Base-by-base conservation (phyloP, 2,329 filamentous ascomycete genomes). In the Camptophora hylomeconis region DNA sequence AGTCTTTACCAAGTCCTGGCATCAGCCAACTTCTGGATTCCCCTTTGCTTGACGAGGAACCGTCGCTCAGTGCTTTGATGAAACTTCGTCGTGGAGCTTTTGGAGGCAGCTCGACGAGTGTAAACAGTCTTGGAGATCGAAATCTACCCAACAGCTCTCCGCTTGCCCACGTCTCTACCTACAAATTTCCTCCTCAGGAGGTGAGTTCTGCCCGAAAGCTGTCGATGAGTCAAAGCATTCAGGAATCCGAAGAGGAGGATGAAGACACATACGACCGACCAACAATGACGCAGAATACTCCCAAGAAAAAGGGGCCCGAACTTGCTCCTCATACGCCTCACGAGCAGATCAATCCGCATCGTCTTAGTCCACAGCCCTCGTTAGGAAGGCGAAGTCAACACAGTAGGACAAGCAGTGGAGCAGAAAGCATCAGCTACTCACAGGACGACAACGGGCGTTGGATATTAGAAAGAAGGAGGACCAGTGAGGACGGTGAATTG, bases 41-140 rank as follows among this genome's bases (percentile, higher is more conserved):
- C 30, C 41, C 41, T 8, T 30, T 22, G 5, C 55, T 64, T 26
- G 74, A 82, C 31, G 65, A 69, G 30, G 75, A 82, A 35, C 80
- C 89, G 69, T 78, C 69, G 14, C 56, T 92, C 5, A 75, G 75
- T 26, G 69, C 78, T 1, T 60, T 92, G 10, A 63, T 82, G 54
- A 77, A 74, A 37, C 54, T 92, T 22, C 71, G 84, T 3, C 75
- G 71, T 7, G 75, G 70, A 27, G 77, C 83, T 0, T 93, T 81
- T 70, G 82, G 82, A 14, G 79, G 80, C 4, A 89, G 81, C 33
- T 79, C 82, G 45, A 73, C 67, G 1, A 87, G 80, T 44, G 55
- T 84, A 5, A 63, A 63, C 28, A 79, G 69, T 39, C 52, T 53
- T 36, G 52, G 52, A 13, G 51, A 49, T 13, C 32, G 39, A 24